These are phyloP conservation scores for Cryptococcus floricola DNA, from an alignment of 1,284 basidiomycete genomes.

Conservation along the genomic window DNA sequence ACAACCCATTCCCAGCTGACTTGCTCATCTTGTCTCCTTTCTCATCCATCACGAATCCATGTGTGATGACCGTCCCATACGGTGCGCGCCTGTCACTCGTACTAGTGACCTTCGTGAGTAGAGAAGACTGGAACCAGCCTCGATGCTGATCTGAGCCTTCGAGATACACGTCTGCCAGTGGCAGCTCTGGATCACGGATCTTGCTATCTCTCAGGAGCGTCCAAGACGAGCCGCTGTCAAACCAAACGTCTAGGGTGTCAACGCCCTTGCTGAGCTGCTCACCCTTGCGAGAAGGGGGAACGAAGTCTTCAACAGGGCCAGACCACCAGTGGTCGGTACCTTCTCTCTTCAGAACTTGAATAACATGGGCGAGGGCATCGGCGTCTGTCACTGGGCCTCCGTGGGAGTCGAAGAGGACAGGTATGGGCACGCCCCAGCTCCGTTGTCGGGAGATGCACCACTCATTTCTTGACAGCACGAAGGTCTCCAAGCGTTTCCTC, in stretches of 20 bases:
- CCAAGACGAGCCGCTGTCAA: slow-evolving; percentile 97
- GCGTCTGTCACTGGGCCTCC: slow-evolving; percentile 65
- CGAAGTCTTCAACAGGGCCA: slow-evolving; percentile 76
- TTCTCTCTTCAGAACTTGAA: slow-evolving; percentile 65
- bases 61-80: slow-evolving; percentile 81
- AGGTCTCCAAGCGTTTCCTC: slow-evolving; percentile 76
- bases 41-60: slow-evolving; percentile 94
- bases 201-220: slow-evolving; percentile 58
- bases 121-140: slow-evolving; percentile 97
- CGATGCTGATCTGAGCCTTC: slow-evolving; percentile 98
- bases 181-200: slow-evolving; percentile 23
- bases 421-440: slow-evolving; percentile 97
- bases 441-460: slow-evolving; percentile 99
- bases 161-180: slow-evolving; percentile 79
- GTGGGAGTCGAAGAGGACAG: slow-evolving; percentile 72
- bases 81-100: slow-evolving; percentile 54
- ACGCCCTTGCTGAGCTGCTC: slow-evolving; percentile 66
- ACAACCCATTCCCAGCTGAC: slow-evolving; percentile 86
- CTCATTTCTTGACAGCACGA: slow-evolving; percentile 82
- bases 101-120: slow-evolving; percentile 75
- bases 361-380: slow-evolving; percentile 71
- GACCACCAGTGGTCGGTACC: slow-evolving; percentile 90
- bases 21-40: slow-evolving; percentile 98
- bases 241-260: slow-evolving; percentile 99
- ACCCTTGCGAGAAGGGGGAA: slow-evolving; percentile 57